A percentile compares a stretch with the other conserved stretches of the same genome.
Conservation (phyloP, 768 basidiomycete genomes). For the Suillus sp. region DNA sequence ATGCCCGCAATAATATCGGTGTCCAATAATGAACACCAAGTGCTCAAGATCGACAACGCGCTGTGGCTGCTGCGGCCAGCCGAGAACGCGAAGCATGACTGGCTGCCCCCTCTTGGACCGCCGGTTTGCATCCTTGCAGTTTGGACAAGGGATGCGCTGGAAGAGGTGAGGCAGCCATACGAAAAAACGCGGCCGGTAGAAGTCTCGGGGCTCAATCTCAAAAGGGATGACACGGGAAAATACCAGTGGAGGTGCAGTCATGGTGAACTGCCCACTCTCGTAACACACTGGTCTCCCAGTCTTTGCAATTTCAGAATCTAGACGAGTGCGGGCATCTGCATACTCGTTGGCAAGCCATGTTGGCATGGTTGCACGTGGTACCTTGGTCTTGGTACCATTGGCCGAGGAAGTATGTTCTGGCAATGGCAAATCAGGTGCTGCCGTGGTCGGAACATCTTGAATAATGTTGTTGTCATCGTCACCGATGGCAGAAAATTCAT, state of each 20-base stretch:
- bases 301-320: constrained; percentile 8
- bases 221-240: not conserved
- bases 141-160: constrained; percentile 7
- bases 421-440: no score
- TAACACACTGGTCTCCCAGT: constrained; percentile 9
- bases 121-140: not conserved
- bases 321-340: not conserved
- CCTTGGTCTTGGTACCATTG: not conserved
- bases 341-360: constrained; percentile 2
- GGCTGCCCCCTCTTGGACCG: not conserved
- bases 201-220: not conserved
- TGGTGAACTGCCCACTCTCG: constrained; percentile 7
- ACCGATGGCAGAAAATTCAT: not conserved
- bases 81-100: constrained; percentile 4
- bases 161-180: constrained; percentile 7
- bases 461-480: not conserved
- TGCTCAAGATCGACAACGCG: constrained; percentile 22
- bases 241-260: not conserved
- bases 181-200: constrained; percentile 3
- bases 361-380: constrained; percentile 1
- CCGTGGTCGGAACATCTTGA: no score
- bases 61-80: constrained; percentile 1
- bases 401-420: no score
- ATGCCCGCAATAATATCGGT: constrained; percentile 23
- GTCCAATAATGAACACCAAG: constrained; percentile 28